A percentile compares a stretch with the other conserved stretches of the same genome.
Evolutionary conservation across 495 filamentous ascomycete species (phyloP).

Genomic region (Penicillium atrosanguineum): DNA sequence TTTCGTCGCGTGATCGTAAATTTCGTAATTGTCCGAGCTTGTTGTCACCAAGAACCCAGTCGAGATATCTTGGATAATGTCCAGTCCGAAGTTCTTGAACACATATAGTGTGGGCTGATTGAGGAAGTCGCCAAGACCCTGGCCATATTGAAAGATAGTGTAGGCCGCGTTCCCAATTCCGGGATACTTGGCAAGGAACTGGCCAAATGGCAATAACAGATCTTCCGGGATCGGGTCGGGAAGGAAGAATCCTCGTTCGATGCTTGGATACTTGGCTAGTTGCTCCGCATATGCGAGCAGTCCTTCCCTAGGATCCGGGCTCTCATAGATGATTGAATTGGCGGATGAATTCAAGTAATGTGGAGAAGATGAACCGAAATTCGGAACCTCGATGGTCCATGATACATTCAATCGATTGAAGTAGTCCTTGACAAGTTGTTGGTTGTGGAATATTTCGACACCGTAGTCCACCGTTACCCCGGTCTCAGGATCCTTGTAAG

Average conservation of each 20-base stretch:
- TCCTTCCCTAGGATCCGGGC: slow-evolving; percentile 21
- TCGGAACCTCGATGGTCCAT: slow-evolving; percentile 20
- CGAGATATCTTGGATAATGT: slow-evolving; percentile 16
- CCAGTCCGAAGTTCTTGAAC: slow-evolving; percentile 23
- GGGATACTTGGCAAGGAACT: slow-evolving; percentile 48
- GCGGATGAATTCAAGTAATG: slow-evolving; percentile 36
- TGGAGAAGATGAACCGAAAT: slow-evolving; percentile 16
- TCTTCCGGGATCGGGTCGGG: slow-evolving; percentile 52
- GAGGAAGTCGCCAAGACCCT: slow-evolving; percentile 41
- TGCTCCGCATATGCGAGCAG: slow-evolving; percentile 36
- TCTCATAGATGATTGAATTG: slow-evolving; percentile 40
- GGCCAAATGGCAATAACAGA: slow-evolving; percentile 45
- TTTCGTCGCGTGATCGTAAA: slow-evolving; percentile 36
- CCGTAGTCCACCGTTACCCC: slow-evolving; percentile 44
- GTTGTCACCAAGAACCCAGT: slow-evolving; percentile 23
- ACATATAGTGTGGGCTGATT: slow-evolving; percentile 27
- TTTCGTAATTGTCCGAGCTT: slow-evolving; percentile 35
- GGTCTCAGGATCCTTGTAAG: slow-evolving; percentile 41
- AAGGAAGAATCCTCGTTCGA: slow-evolving; percentile 41
- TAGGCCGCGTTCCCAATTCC: slow-evolving; percentile 24
- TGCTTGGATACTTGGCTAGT: slow-evolving; percentile 30
- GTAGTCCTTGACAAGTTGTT: slow-evolving; percentile 34
- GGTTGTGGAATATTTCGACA: slow-evolving; percentile 39
- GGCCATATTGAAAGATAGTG: slow-evolving; percentile 25
- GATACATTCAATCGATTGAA: slow-evolving; percentile 34